Base-by-base conservation (phyloP, 352 stramenopile genomes). In the Phytophthora niederhauseri region DNA sequence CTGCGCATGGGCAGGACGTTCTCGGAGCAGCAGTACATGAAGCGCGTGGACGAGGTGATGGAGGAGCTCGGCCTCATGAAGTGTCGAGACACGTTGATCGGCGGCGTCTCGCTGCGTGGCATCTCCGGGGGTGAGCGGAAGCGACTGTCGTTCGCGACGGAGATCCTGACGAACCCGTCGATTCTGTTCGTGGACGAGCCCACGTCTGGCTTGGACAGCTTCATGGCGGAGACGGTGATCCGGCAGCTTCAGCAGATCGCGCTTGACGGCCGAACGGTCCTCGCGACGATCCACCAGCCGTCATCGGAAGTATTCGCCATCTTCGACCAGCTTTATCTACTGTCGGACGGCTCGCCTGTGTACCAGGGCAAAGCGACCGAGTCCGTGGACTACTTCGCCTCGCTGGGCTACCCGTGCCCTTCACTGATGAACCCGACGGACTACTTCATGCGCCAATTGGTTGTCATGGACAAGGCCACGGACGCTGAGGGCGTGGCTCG, bases 231-330 rank as follows among this genome's bases (percentile, higher is more conserved):
- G 72, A 73, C 50, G 3, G 77, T 87, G 11, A 70, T 83, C 22
- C 34, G 45, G 1, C 75, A 85, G 49, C 67, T 89, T 0, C 77
- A 84, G 54, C 78, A 86, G 49, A 75, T 97, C 36, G 88, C 88
- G 8, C 82, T 87, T 52, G 60, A 82, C 34, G 89, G 91, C 2
- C 89, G 90, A 26, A 97, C 91, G 15, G 78, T 97, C 20, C 80
- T 98, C 28, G 82, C 85, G 3, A 91, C 92, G 4, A 97, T 97
- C 75, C 90, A 97, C 57, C 75, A 85, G 68, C 89, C 90, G 4
- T 91, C 80, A 38, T 88, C 76, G 0, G 72, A 83, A 51, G 26
- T 83, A 2, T 83, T 77, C 43, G 66, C 54, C 3, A 60, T 83
- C 4, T 83, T 83, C 57, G 72, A 81, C 43, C 57, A 70, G 54